These are phyloP conservation scores for Colletotrichum salicis DNA, from an alignment of 2,329 filamentous ascomycete species.

Conservation along the genomic window DNA sequence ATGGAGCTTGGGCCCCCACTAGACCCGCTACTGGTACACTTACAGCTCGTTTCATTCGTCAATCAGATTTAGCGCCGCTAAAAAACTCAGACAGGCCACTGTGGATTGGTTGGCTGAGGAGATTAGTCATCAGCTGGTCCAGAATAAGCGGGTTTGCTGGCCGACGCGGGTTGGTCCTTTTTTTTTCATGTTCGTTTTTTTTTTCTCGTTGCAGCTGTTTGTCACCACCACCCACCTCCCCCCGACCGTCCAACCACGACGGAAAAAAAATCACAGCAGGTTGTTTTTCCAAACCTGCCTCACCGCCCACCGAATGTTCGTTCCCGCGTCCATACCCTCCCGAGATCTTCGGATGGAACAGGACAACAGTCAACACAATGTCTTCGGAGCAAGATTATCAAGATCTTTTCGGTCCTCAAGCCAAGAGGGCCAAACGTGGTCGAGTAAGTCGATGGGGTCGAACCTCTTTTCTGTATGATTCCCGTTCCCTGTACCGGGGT, in stretches of 20 bases:
- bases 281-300: constrained; percentile 19
- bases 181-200: background rate
- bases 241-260: constrained; percentile 24
- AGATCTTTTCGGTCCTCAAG: constrained; percentile 34
- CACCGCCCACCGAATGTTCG: constrained; percentile 29
- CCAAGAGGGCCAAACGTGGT: constrained; percentile 35
- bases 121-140: constrained; percentile 15
- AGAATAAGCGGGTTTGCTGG: background rate
- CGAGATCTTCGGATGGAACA: constrained; percentile 27
- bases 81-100: constrained; percentile 23
- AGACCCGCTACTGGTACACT: constrained; percentile 9
- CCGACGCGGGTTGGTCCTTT: background rate
- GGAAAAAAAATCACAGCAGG: constrained; percentile 19
- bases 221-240: constrained; percentile 15
- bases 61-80: constrained; percentile 4
- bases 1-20: background rate
- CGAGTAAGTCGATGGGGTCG: constrained; percentile 29
- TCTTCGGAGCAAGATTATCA: constrained; percentile 34
- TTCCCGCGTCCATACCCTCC: constrained; percentile 6
- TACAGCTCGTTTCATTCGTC: constrained; percentile 7
- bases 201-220: constrained; percentile 10
- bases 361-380: constrained; percentile 13
- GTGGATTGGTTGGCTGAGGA: constrained; percentile 26
- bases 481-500: background rate
- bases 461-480: background rate